phyloP scores from a whole-genome alignment of 768 basidiomycete genomes.

The Postia placenta region DNA sequence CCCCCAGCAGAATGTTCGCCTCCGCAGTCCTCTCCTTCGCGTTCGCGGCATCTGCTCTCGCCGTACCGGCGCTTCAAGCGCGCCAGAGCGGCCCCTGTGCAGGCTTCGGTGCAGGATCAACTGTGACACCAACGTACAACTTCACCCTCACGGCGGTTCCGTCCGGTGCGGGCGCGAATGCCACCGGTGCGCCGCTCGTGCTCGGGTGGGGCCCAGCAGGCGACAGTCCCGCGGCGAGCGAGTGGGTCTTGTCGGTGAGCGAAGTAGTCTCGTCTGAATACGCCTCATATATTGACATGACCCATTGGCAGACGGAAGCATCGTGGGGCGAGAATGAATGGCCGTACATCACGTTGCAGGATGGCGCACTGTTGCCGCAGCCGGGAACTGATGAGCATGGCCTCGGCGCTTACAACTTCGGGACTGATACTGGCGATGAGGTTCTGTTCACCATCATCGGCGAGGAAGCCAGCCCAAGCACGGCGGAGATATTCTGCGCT shows the following conservation, averaged over 20 bases:
- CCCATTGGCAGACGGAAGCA: slow-evolving; percentile 34
- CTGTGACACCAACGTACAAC: slow-evolving; percentile 26
- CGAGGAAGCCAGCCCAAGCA: slow-evolving; percentile 15
- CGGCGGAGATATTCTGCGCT: slow-evolving; percentile 32
- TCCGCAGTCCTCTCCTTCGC: slow-evolving; percentile 7
- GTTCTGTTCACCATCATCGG: slow-evolving; percentile 30
- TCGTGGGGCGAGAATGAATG: slow-evolving; percentile 42
- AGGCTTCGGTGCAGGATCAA: slow-evolving; percentile 14
- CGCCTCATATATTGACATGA: background rate
- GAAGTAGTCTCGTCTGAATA: background rate
- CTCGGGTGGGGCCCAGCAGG: slow-evolving; percentile 28
- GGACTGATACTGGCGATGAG: slow-evolving; percentile 24
- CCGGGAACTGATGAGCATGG: slow-evolving; percentile 23
- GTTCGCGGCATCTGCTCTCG: slow-evolving; percentile 6
- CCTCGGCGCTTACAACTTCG: slow-evolving; percentile 29
- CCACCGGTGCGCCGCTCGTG: slow-evolving; percentile 41
- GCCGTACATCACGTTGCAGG: slow-evolving; percentile 32
- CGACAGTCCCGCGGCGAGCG: slow-evolving; percentile 28
- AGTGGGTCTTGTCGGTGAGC: slow-evolving; percentile 39
- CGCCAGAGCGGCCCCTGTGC: slow-evolving; percentile 13
- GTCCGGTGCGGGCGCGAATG: slow-evolving; percentile 38
- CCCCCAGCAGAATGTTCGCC: too few relatives aligned
- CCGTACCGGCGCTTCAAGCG: slow-evolving; percentile 6
- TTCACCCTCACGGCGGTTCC: slow-evolving; percentile 40
- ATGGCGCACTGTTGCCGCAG: slow-evolving; percentile 32